Conservation (phyloP, 2,329 filamentous ascomycete genomes). For the Purpureocillium takamizusanense region DNA sequence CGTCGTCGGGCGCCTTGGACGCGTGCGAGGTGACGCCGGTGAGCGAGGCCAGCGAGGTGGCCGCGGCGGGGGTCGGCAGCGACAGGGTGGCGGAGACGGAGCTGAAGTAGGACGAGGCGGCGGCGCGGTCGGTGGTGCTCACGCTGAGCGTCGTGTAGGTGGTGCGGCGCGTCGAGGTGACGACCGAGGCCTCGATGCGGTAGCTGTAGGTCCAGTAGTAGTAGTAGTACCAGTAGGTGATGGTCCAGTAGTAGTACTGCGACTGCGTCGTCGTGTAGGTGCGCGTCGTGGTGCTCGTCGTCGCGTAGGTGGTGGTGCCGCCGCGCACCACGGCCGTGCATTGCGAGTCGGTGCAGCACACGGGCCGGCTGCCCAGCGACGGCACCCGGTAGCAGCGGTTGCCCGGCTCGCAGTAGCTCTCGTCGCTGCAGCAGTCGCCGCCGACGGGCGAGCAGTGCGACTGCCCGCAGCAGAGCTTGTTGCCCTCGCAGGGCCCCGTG, state of each 20-base stretch:
- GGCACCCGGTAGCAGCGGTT: constrained; percentile 10
- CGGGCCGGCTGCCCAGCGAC: not conserved
- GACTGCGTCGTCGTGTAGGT: constrained; percentile 5
- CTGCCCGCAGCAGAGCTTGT: constrained; percentile 11
- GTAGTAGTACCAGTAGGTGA: constrained; percentile 14
- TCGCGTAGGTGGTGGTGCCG: constrained; percentile 11
- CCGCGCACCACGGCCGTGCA: constrained; percentile 13
- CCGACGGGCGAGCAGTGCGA: constrained; percentile 11
- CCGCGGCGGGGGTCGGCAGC: constrained; percentile 11
- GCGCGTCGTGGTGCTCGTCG: constrained; percentile 7
- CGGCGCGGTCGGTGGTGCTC: constrained; percentile 10
- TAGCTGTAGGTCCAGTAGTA: constrained; percentile 15
- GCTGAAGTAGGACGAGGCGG: constrained; percentile 9
- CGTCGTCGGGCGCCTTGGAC: constrained; percentile 1
- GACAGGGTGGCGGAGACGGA: constrained; percentile 9
- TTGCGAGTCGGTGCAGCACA: constrained; percentile 14
- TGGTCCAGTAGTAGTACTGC: constrained; percentile 13
- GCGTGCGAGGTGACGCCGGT: constrained; percentile 9
- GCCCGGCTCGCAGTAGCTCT: constrained; percentile 10
- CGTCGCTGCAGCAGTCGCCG: constrained; percentile 12
- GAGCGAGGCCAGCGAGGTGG: constrained; percentile 11
- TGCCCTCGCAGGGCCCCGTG: constrained; percentile 9
- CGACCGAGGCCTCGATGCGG: constrained; percentile 10
- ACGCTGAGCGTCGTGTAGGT: constrained; percentile 8
- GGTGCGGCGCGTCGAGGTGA: constrained; percentile 8